Percentiles rank a stretch among this genome's conserved stretches.
Evolutionary conservation across 208 protist species (phyloP).

Genomic region (Sergeia podlipaevii): DNA sequence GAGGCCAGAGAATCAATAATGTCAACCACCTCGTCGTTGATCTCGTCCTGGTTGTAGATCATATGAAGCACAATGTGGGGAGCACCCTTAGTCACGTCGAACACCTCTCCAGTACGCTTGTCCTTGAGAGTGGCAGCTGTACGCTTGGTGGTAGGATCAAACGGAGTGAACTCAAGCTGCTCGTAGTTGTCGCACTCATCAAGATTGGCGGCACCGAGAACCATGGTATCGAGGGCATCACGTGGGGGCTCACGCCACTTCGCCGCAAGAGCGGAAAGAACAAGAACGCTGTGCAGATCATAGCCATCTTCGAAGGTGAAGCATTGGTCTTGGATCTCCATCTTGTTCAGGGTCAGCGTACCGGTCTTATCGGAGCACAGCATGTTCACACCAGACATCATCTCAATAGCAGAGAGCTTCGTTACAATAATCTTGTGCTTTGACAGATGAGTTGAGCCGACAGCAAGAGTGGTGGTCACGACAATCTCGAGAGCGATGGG

Average conservation of each 20-base stretch:
- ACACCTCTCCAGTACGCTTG: constrained; percentile 59
- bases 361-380: constrained; percentile 95
- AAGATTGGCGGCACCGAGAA: constrained; percentile 64
- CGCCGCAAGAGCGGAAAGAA: constrained; percentile 78
- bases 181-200: constrained; percentile 80
- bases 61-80: constrained; percentile 81
- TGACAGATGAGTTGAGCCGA: constrained; percentile 91
- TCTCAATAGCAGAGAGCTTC: constrained; percentile 91
- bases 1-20: constrained; percentile 67
- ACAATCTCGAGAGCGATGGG: constrained; percentile 85
- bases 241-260: constrained; percentile 89
- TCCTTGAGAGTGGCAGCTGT: constrained; percentile 60
- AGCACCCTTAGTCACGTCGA: constrained; percentile 86
- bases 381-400: constrained; percentile 87
- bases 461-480: constrained; percentile 83
- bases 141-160: constrained; percentile 66
- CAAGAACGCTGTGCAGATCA: constrained; percentile 54
- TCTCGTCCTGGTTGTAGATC: constrained; percentile 72
- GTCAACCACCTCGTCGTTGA: constrained; percentile 60
- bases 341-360: constrained; percentile 93
- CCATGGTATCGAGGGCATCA: constrained; percentile 90
- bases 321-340: constrained; percentile 81
- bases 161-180: constrained; percentile 67
- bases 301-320: constrained; percentile 66
- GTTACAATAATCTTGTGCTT: constrained; percentile 94